Base-by-base conservation (phyloP, 345 rosid genomes). In the Turnera subulata region DNA sequence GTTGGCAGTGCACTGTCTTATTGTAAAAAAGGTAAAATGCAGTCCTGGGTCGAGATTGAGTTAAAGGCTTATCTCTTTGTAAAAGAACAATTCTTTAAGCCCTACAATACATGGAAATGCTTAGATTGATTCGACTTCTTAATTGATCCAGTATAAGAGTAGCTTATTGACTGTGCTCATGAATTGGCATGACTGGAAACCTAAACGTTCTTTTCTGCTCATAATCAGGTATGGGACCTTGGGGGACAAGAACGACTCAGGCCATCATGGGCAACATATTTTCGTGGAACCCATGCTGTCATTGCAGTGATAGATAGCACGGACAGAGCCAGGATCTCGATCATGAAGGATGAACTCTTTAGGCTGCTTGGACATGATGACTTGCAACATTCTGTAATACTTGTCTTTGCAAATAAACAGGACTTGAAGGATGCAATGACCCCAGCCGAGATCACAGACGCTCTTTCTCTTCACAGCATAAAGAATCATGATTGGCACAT, bases 401-500 rank as follows among this genome's bases (percentile, higher is more conserved):
- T 93, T 8, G 82, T 89, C 17, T 87, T 85, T 60, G 96, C 97
- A 58, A 89, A 89, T 80, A 87, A 89, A 67, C 99, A 89, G 47
- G 99, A 92, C 58, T 69, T 92, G 25, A 85, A 86, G 67, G 99
- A 87, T 56, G 97, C 96, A 15, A 89, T 89, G 99, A 77, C 88
- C 58, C 96, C 96, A 1, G 86, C 94, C 20, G 94, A 89, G 69
- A 86, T 86, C 51, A 83, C 97, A 0, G 94, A 89, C 57, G 85
- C 89, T 19, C 91, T 89, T 25, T 84, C 91, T 18, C 99, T 92
- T 56, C 98, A 86, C 60, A 80, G 84, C 74, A 92, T 92, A 68
- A 89, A 84, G 81, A 92, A 78, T 64, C 96, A 92, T 56, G 96
- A 92, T 59, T 93, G 99, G 99, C 97, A 93, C 71, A 89, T 92